A percentile compares a stretch with the other conserved stretches of the same genome.
phyloP scores from a whole-genome alignment of 2,329 filamentous ascomycete genomes.

The Calcarisporium arbuscula region DNA sequence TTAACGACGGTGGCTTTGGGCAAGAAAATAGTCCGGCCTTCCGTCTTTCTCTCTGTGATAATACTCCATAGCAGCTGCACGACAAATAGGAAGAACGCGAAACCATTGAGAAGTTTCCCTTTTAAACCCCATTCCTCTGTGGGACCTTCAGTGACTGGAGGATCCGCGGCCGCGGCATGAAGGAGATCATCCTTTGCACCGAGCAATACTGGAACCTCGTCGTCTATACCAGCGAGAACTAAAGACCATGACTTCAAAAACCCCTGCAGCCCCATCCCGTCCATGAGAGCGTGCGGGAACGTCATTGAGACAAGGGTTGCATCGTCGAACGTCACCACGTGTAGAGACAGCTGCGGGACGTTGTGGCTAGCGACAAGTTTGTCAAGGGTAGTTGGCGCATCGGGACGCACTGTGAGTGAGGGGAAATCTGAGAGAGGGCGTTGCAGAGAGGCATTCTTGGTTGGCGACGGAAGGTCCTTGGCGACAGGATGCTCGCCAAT shows the following conservation, averaged over 20 bases:
- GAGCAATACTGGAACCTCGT: constrained; percentile 29
- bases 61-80: not conserved
- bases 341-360: constrained; percentile 37
- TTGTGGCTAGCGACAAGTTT: constrained; percentile 36
- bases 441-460: constrained; percentile 16
- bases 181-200: constrained; percentile 12
- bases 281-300: constrained; percentile 40
- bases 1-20: not conserved
- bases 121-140: not conserved
- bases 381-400: constrained; percentile 18
- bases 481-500: constrained; percentile 29
- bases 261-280: constrained; percentile 34
- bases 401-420: constrained; percentile 1
- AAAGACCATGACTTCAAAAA: constrained; percentile 39
- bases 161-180: not conserved
- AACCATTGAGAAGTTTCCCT: not conserved
- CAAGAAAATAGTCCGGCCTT: not conserved
- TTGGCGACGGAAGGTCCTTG: not conserved
- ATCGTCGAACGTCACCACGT: constrained; percentile 41
- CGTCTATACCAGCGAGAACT: constrained; percentile 34
- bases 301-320: constrained; percentile 39
- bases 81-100: not conserved
- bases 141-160: not conserved
- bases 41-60: not conserved
- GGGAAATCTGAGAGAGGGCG: constrained; percentile 1